phyloP scores from a whole-genome alignment of 805 yeast genomes.

The Sungouiella blattae region DNA sequence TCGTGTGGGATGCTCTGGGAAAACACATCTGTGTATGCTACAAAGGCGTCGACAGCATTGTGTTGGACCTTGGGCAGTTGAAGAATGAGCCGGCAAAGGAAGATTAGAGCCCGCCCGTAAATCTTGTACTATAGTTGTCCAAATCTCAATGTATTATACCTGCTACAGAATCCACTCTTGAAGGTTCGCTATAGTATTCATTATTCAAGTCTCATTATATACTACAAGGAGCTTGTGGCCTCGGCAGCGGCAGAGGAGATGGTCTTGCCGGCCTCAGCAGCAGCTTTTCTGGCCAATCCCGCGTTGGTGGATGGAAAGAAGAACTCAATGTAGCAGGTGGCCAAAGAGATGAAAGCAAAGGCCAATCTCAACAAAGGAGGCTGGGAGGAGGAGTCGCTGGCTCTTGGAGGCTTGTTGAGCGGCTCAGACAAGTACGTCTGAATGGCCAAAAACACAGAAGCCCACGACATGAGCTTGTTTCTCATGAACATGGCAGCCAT shows the following conservation, averaged over 20 bases:
- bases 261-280: slow-evolving; percentile 20
- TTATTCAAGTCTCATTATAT: background rate
- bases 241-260: slow-evolving; percentile 15
- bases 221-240: background rate
- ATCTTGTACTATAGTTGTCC: too few species aligned
- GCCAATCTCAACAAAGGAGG: slow-evolving; percentile 46
- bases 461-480: slow-evolving; percentile 55
- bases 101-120: too few species aligned
- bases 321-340: slow-evolving; percentile 54
- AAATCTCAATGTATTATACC: too few species aligned
- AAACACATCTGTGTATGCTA: slow-evolving; percentile 28
- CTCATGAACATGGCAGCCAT: slow-evolving; percentile 67
- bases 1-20: slow-evolving; percentile 33
- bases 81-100: too few species aligned
- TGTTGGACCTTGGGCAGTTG: slow-evolving; percentile 9
- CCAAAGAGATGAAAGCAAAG: slow-evolving; percentile 46
- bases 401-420: slow-evolving; percentile 23
- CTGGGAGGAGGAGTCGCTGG: slow-evolving; percentile 29
- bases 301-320: slow-evolving; percentile 43
- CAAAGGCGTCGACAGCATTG: slow-evolving; percentile 25
- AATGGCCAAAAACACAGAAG: slow-evolving; percentile 48
- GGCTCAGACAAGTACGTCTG: slow-evolving; percentile 48
- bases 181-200: too few species aligned
- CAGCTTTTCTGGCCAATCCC: slow-evolving; percentile 21
- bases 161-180: too few species aligned